phyloP scores from a whole-genome alignment of 805 yeast genomes.

The Starmera amethionina region DNA sequence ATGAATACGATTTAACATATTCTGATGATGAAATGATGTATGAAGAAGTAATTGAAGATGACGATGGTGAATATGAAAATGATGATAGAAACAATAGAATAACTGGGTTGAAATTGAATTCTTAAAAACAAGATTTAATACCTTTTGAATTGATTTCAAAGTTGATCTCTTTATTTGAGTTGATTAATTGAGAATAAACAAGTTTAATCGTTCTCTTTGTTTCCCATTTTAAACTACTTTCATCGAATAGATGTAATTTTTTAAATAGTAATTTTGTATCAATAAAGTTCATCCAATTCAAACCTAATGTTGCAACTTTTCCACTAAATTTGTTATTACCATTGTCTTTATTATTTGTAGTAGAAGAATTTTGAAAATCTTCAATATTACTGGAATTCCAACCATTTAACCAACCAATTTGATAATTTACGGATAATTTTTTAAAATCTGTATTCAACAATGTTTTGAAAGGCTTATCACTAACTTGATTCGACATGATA shows the following conservation, averaged over 20 bases:
- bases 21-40: conserved; percentile 27
- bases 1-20: conserved; percentile 35
- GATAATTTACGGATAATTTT: conserved; percentile 43
- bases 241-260: conserved; percentile 21
- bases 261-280: conserved; percentile 38
- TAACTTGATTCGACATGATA: conserved; percentile 71
- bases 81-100: conserved; percentile 21
- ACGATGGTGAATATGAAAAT: conserved; percentile 17
- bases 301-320: conserved; percentile 44
- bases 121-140: neutral
- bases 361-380: conserved; percentile 15
- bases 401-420: conserved; percentile 64
- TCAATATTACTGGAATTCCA: conserved; percentile 46
- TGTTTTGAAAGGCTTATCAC: conserved; percentile 39
- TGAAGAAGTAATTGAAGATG: conserved; percentile 20
- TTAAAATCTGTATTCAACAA: conserved; percentile 14
- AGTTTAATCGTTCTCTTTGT: conserved; percentile 26
- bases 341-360: neutral
- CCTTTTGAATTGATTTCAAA: conserved; percentile 18
- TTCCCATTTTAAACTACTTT: conserved; percentile 3
- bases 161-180: conserved; percentile 4
- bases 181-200: conserved; percentile 27
- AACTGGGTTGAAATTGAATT: conserved; percentile 21
- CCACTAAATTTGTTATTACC: conserved; percentile 6
- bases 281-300: conserved; percentile 42